A percentile compares a stretch with the other conserved stretches of the same genome.
These are phyloP conservation scores for Fusarium incarnatum DNA, from an alignment of 2,329 filamentous ascomycete species.

Conservation along the genomic window DNA sequence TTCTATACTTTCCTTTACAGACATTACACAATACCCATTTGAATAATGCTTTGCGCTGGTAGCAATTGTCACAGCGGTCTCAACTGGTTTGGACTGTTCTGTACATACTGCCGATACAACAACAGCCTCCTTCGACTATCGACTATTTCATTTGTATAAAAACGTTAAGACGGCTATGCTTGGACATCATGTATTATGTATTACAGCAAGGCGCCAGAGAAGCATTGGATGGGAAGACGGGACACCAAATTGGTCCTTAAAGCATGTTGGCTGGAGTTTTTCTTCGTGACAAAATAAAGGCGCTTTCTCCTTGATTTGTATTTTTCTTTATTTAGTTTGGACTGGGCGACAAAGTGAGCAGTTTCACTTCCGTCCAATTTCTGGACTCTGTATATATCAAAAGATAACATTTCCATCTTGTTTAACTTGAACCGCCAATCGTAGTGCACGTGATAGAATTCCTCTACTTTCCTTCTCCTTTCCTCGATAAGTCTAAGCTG, in stretches of 20 bases:
- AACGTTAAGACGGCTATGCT: slow-evolving; percentile 30
- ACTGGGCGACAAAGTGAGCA: slow-evolving; percentile 10
- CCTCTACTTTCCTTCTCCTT: neutral
- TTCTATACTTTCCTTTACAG: slow-evolving; percentile 7
- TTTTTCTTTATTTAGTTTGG: slow-evolving; percentile 4
- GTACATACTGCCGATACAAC: slow-evolving; percentile 21
- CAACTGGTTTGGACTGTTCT: slow-evolving; percentile 34
- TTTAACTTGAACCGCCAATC: slow-evolving; percentile 5
- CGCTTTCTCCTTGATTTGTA: slow-evolving; percentile 8
- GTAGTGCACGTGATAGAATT: slow-evolving; percentile 18
- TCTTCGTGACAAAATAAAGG: slow-evolving; percentile 19
- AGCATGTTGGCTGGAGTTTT: slow-evolving; percentile 39
- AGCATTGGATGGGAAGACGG: slow-evolving; percentile 26
- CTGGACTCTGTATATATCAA: slow-evolving; percentile 21
- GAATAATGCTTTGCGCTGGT: slow-evolving; percentile 30
- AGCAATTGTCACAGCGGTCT: slow-evolving; percentile 23
- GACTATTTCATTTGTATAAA: slow-evolving; percentile 34
- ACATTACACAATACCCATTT: slow-evolving; percentile 20
- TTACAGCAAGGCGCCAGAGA: slow-evolving; percentile 42
- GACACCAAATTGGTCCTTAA: slow-evolving; percentile 16
- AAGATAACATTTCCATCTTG: slow-evolving; percentile 29
- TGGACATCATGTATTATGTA: slow-evolving; percentile 37
- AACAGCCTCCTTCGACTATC: slow-evolving; percentile 9
- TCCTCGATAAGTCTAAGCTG: slow-evolving; percentile 31
- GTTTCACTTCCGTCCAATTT: slow-evolving; percentile 29